Base-by-base conservation (phyloP, 1,139 yeast species). In the Debaryomyces sp. region DNA sequence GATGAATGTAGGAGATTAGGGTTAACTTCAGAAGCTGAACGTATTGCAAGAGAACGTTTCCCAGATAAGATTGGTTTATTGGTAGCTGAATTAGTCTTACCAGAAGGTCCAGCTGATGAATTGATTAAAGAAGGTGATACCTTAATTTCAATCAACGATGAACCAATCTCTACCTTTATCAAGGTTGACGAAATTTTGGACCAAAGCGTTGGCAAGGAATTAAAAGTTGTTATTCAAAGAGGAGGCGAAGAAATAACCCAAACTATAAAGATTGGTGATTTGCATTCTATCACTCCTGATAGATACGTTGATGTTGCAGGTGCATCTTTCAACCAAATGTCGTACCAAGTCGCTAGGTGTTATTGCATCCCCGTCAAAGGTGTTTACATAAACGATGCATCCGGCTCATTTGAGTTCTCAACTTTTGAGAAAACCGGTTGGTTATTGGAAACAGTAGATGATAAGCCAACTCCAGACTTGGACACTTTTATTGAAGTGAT, bases 1-100 rank as follows among this genome's bases (percentile, higher is more conserved):
- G 97, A 92, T 61, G 96, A 89, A 64, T 92, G 97, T 71, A 80
- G 89, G 59, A 81, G 97, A 60, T 74, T 91, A 49, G 98, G 97
- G 0, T 75, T 92, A 43, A 84, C 91, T 4, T 72, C 84, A 2
- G 95, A 83, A 44, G 86, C 89, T 6, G 97, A 91, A 64, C 75
- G 81, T 33, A 67, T 67, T 47, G 89, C 94, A 41, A 81, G 98
- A 63, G 69, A 76, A 46, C 64, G 70, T 45, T 89, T 87, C 64
- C 96, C 97, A 2, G 81, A 78, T 47, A 80, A 84, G 44, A 89
- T 88, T 49, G 97, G 97, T 18, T 72, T 91, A 53, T 74, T 92
- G 38, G 96, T 90, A 1, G 96, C 96, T 1, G 91, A 89, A 52
- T 79, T 90, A 9, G 84, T 91, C 1, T 71, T 92, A 47, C 96